Evolutionary conservation across 2,329 filamentous ascomycete genomes (phyloP), one percentile per base, ranked within the genome.

Genomic region (Fusarium avenaceum): DNA sequence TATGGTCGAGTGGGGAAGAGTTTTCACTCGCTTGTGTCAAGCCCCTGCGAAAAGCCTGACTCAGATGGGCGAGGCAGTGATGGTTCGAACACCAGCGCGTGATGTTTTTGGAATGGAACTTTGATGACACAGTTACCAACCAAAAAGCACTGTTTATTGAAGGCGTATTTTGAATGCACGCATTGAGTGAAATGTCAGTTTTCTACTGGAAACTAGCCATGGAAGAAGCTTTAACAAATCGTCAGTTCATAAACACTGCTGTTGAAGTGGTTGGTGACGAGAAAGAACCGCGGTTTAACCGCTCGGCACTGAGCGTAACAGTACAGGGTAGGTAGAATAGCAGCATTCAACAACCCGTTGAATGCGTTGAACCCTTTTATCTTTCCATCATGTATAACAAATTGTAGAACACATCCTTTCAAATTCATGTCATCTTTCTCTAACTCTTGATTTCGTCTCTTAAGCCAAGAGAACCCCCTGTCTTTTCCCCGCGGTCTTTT

Each of bases 1-100:
- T 59, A 54, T 77, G 76, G 76, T 75, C 76, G 74, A 77, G 75
- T 74, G 75, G 75, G 74, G 72, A 76, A 70, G 49, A 48, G 45
- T 65, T 49, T 63, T 70, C 55, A 62, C 67, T 66, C 45, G 54
- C 14, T 45, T 46, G 33, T 39, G 15, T 19, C 17, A 22, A 24
- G 44, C 42, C 64, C 63, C 43, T 48, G 49, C 47, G 54, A 38
- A 46, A 42, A 10, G 44, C 24, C 19, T 69, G 70, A 72, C 63
- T 72, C 70, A 74, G 50, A 50, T 9, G 48, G 53, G 11, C 46
- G 44, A 71, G 63, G 72, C 64, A 70, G 57, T 70, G 55, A 58
- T 51, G 53, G 72, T 74, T 74, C 72, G 72, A 74, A 74, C 30
- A 73, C 72, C 61, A 45, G 38, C 42, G 7, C 4, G 35, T 45